Evolutionary conservation across 106 monocot species (phyloP), one percentile per base, ranked within the genome.

Genomic region (Acorus calamus): DNA sequence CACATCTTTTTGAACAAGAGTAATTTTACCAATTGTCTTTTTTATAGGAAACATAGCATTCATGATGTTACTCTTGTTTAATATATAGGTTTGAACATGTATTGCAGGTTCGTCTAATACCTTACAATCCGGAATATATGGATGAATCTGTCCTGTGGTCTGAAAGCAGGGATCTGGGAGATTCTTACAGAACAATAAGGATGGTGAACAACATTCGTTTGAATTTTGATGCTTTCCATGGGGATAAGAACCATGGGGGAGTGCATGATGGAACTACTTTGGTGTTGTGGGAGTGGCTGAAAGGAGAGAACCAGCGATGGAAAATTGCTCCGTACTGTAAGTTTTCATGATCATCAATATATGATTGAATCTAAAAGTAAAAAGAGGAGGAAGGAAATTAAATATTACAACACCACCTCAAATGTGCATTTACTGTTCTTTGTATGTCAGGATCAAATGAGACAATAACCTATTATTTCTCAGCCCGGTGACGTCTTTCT

Each of bases 151-250:
- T 75, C 4, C 68, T 75, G 41, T 75, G 75, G 75, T 5, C 61
- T 6, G 75, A 68, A 56, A 75, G 75, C 68, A 75, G 63, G 12
- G 83, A 84, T 48, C 52, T 72, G 3, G 83, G 83, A 1, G 70
- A 71, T 49, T 74, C 74, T 14, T 82, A 78, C 74, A 54, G 78
- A 5, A 78, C 78, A 74, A 82, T 82, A 14, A 73, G 82, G 55
- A 82, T 82, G 82, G 71, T 82, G 9, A 82, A 78, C 71, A 82
- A 82, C 63, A 82, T 68, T 49, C 47, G 56, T 44, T 50, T 78
- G 42, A 82, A 82, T 67, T 82, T 82, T 55, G 82, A 82, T 66
- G 82, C 82, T 10, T 71, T 82, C 55, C 56, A 82, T 64, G 82
- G 78, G 0, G 82, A 82, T 59, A 71, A 78, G 58, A 59, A 78